Evolutionary conservation across 2,329 filamentous ascomycete species (phyloP), one percentile per base, ranked within the genome.

Genomic region (Neofusicoccum sp.): DNA sequence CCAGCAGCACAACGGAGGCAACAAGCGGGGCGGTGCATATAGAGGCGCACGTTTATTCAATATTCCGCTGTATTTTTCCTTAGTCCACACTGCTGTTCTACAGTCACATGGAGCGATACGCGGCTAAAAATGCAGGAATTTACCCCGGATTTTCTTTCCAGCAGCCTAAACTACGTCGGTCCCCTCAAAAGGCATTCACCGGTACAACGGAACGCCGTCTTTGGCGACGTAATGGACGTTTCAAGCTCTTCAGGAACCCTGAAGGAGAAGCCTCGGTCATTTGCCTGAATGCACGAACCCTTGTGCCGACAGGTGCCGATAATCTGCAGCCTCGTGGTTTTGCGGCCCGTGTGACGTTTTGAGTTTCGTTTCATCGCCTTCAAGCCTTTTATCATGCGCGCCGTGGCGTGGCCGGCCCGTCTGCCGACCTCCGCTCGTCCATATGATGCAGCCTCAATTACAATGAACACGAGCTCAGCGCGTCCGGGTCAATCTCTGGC

Each of bases 361-460:
- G 33, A n/a, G 28, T 43, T 33, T 56, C 28, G 51, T 33, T 43
- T 56, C 51, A 56, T 36, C 36, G 43, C 26, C 11, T 20, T 24
- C 38, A 41, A 43, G 38, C 51, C 20, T 43, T 24, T 38, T 30
- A 4, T 40, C 38, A 40, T 40, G 38, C 38, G 43, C 24, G 20
- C 12, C 26, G 44, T 47, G 36, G 49, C 36, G 49, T 41, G 12
- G 45, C n/a, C 51, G 51, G 51, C 36, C 51, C 51, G 51, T 31
- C n/a, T 43, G 31, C 51, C 51, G 36, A 24, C 24, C 26, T 43
- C 51, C 51, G 51, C 16, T 44, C 51, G 28, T 43, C 38, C 38
- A 56, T 56, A 56, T 56, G 51, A 56, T 44, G 51, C 51, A 31
- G 38, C 51, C 51, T 33, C 40, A 16, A 33, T 41, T 43, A 28